Evolutionary conservation across 2,329 filamentous ascomycete genomes (phyloP), one percentile per base, ranked within the genome.

Genomic region (Dissoconium aciculare): DNA sequence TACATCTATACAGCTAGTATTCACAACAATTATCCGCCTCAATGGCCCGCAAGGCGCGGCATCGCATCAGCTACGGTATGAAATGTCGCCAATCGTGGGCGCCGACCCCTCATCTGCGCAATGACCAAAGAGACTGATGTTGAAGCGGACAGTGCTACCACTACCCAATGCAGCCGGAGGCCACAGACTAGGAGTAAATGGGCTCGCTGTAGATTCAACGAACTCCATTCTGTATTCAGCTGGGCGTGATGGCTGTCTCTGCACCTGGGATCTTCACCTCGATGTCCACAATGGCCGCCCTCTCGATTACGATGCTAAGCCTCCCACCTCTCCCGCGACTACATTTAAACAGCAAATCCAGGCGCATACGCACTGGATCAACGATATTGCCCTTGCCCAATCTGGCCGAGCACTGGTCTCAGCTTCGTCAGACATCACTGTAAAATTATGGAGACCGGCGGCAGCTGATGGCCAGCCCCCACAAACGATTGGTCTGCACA

Each of bases 291-390:
- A 53, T 36, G 47, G 44, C 38, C 48, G 52, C 32, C 48, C 37
- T 39, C 55, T 43, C 11, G 45, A 46, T 15, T 38, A 45, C 34
- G 49, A 52, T 36, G 55, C 41, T 34, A 52, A 50, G 51, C 52
- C 43, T 15, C 37, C 42, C 6, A 13, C 19, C 12, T 21, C 33
- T 13, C 55, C 57, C 30, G 57, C 64, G 6, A 69, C 69, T 11
- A 62, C 61, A 3, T 69, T 72, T 46, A 63, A 68, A 37, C 64
- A 67, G 39, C 70, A 79, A 52, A 70, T 76, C 11, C 75, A 79
- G 52, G 84, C 85, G 5, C 85, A 94, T 55, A 93, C 83, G 30
- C 83, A 92, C 56, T 94, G 85, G 85, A 78, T 94, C 59, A 94
- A 93, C 58, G 85, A 93, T 55, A 81, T 94, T 40, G 71, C 75